Conservation (phyloP, 495 filamentous ascomycete genomes). For the Halenospora varia region DNA sequence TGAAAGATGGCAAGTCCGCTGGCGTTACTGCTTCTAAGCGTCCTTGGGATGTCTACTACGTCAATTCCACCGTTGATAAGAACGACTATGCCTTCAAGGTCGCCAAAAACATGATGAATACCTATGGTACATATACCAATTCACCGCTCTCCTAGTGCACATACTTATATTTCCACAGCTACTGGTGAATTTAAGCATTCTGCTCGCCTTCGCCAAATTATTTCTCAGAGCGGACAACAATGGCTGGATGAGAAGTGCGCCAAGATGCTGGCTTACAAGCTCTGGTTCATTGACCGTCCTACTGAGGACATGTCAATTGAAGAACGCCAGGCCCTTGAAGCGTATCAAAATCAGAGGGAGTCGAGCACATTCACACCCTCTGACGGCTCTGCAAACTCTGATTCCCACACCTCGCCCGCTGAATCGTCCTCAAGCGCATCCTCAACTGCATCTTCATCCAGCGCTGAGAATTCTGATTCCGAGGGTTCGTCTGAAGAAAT, state of each 20-base stretch:
- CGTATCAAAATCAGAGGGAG: neutral
- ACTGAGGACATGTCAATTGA: neutral
- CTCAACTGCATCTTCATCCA: neutral
- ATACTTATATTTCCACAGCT: neutral
- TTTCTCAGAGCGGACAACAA: neutral
- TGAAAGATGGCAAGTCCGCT: neutral
- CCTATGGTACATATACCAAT: neutral
- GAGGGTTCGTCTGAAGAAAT: constrained; percentile 1
- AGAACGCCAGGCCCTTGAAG: neutral
- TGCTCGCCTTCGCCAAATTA: neutral
- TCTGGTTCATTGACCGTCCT: neutral
- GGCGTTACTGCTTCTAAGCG: neutral
- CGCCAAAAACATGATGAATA: neutral
- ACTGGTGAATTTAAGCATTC: neutral
- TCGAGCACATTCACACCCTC: neutral
- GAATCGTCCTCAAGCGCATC: too few species aligned
- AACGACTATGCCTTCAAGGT: neutral
- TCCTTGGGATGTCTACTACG: neutral
- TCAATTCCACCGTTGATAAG: neutral
- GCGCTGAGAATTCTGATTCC: neutral
- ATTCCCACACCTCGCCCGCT: too few species aligned
- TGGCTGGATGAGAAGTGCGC: neutral
- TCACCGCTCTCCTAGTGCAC: neutral
- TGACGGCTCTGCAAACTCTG: neutral
- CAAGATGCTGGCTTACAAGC: neutral